Base-by-base conservation (phyloP, 176 grass and related monocot species). In the Carex scoparia region DNA sequence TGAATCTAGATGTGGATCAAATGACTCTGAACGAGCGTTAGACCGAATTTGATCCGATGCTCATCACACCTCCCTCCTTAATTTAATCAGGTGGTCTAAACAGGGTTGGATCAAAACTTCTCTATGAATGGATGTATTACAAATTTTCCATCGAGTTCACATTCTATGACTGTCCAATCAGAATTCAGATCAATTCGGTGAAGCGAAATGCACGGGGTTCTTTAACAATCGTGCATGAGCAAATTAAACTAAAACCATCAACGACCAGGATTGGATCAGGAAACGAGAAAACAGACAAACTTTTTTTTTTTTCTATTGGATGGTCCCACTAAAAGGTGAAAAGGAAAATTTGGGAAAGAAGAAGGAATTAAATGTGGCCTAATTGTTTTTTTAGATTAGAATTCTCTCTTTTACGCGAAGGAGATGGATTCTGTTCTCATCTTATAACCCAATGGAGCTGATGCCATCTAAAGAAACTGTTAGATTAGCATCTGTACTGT, bases 351-450 rank as follows among this genome's bases (percentile, higher is more conserved):
- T 10, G 51, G 6, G 3, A 57, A 46, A 46, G 7, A 77, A 6
- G 7, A 51, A 78, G 73, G 73, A 78, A 78, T 57, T 58, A 58
- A 58, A 58, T 79, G 53, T 79, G 53, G 74, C 12, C 7, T 58
- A 79, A 58, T 79, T 79, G 53, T 6, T 30, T 55, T 48, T 72
- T 58, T 3, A 79, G 74, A 79, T 79, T 33, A 79, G 74, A 58
- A 79, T 18, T 35, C 16, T 72, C 74, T 79, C 74, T 79, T 78
- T 79, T 79, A 3, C 53, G 10, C 58, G 74, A 79, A 58, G 53
- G 53, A 30, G 74, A 58, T 57, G 27, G 74, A 57, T 79, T 79
- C 53, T 57, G 49, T 79, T 79, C 74, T 79, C 13, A 79, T 79
- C 74, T 79, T 28, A 40, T 44, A 14, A 38, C 33, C 37, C 13